Percentiles rank a stretch among this genome's conserved stretches.
Conservation (phyloP, 257 asterid species). For the Nicotiana noctiflora region DNA sequence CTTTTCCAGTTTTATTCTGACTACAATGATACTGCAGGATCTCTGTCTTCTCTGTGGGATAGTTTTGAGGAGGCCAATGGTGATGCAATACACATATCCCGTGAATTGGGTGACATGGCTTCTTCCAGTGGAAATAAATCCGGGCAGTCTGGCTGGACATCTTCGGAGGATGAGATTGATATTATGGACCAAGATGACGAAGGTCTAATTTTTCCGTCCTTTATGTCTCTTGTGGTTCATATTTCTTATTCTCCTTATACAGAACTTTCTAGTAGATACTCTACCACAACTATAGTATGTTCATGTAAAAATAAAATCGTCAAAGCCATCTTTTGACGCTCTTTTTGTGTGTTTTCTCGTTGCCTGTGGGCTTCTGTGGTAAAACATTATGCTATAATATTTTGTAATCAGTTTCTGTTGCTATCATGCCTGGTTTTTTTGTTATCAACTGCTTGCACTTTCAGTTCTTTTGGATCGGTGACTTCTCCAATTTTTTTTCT, state of each 20-base stretch:
- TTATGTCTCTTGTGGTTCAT: background rate
- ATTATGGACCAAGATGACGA: slow-evolving; percentile 52
- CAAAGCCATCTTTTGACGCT: background rate
- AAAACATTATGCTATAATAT: background rate
- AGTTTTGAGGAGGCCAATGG: slow-evolving; percentile 40
- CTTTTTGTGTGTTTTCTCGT: background rate
- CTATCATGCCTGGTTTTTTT: background rate
- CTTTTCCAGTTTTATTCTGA: background rate
- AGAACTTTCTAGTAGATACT: background rate
- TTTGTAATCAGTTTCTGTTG: no score
- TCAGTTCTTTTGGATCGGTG: background rate
- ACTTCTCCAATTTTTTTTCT: background rate
- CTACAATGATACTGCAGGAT: slow-evolving; percentile 30
- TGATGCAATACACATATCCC: slow-evolving; percentile 30
- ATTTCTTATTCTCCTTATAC: background rate
- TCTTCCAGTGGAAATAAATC: slow-evolving; percentile 63
- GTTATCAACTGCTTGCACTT: slow-evolving; percentile 2
- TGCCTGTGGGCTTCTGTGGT: background rate
- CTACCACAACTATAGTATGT: background rate
- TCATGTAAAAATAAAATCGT: background rate
- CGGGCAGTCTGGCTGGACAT: slow-evolving; percentile 70
- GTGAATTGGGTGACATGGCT: slow-evolving; percentile 63
- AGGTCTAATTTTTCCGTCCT: slow-evolving; percentile 28
- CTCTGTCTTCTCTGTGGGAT: slow-evolving; percentile 49
- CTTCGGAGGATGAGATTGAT: slow-evolving; percentile 77